Conservation (phyloP, 2,329 filamentous ascomycete genomes). For the Chalaropsis thielavioides region DNA sequence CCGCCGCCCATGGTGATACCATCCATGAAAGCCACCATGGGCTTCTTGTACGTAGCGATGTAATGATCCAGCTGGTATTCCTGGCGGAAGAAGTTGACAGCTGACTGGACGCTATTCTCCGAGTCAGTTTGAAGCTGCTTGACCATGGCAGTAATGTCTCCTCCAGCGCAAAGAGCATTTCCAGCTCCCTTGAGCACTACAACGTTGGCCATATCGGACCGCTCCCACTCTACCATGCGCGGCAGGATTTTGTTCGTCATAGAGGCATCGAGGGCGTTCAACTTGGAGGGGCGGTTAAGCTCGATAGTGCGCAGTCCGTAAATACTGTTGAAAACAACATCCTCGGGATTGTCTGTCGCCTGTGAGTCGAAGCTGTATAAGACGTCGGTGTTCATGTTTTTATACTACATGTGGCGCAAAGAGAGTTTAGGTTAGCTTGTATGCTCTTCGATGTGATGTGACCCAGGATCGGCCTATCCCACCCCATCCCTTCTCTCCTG, state of each 20-base stretch:
- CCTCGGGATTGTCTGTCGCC: slow-evolving; percentile 44
- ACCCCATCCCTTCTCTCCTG: not conserved
- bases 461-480: not conserved
- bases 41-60: slow-evolving; percentile 86
- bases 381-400: not conserved
- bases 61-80: slow-evolving; percentile 96
- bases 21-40: slow-evolving; percentile 91
- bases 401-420: not conserved
- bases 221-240: slow-evolving; percentile 80
- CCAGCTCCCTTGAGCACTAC: slow-evolving; percentile 85
- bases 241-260: slow-evolving; percentile 94
- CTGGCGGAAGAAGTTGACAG: slow-evolving; percentile 73
- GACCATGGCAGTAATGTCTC: slow-evolving; percentile 73
- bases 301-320: slow-evolving; percentile 86
- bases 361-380: not conserved
- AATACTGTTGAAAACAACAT: slow-evolving; percentile 80
- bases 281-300: slow-evolving; percentile 82
- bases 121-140: slow-evolving; percentile 58
- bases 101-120: slow-evolving; percentile 41
- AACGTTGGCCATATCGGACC: slow-evolving; percentile 86
- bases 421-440: not conserved
- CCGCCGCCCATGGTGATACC: slow-evolving; percentile 98
- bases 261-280: slow-evolving; percentile 82
- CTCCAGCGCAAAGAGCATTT: slow-evolving; percentile 81
- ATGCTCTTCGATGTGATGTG: not conserved